Evolutionary conservation across 2,329 filamentous ascomycete species (phyloP).

Genomic region (Cladosporium sphaerospermum): DNA sequence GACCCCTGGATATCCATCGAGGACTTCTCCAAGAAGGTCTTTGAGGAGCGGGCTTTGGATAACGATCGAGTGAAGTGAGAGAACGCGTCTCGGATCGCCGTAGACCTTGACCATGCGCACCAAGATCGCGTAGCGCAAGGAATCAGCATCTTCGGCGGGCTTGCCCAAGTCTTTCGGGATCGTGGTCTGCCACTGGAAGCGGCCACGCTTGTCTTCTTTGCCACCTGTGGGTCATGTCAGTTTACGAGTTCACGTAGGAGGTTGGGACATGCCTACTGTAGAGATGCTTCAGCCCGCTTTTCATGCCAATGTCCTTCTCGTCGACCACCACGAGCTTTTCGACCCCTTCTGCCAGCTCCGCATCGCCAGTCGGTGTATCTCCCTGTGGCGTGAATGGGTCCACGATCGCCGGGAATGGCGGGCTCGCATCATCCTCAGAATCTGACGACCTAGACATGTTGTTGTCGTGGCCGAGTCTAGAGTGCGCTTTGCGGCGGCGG

Average conservation of each 20-base stretch:
- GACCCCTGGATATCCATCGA: slow-evolving; percentile 55
- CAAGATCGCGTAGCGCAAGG: slow-evolving; percentile 55
- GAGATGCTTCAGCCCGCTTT: slow-evolving; percentile 1
- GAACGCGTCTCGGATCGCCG: slow-evolving; percentile 52
- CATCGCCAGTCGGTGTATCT: neutral
- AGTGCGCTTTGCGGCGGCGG: no score
- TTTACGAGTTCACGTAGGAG: no score
- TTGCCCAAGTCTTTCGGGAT: slow-evolving; percentile 50
- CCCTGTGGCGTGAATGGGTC: neutral
- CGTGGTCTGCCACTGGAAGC: slow-evolving; percentile 50
- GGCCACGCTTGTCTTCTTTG: slow-evolving; percentile 46
- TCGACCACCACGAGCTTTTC: slow-evolving; percentile 3
- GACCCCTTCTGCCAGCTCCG: neutral
- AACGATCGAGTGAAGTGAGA: slow-evolving; percentile 50
- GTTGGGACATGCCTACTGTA: neutral
- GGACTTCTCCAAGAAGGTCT: slow-evolving; percentile 48
- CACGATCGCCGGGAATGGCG: neutral
- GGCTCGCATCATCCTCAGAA: neutral
- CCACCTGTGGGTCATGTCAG: slow-evolving; percentile 25
- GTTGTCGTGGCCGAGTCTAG: no score
- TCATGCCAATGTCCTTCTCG: slow-evolving; percentile 4
- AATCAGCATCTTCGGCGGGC: slow-evolving; percentile 56
- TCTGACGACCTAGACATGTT: neutral
- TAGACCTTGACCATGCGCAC: slow-evolving; percentile 49
- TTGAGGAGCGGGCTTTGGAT: slow-evolving; percentile 59